These are phyloP conservation scores for Salix caprea DNA, from an alignment of 345 rosid species.

Conservation along the genomic window DNA sequence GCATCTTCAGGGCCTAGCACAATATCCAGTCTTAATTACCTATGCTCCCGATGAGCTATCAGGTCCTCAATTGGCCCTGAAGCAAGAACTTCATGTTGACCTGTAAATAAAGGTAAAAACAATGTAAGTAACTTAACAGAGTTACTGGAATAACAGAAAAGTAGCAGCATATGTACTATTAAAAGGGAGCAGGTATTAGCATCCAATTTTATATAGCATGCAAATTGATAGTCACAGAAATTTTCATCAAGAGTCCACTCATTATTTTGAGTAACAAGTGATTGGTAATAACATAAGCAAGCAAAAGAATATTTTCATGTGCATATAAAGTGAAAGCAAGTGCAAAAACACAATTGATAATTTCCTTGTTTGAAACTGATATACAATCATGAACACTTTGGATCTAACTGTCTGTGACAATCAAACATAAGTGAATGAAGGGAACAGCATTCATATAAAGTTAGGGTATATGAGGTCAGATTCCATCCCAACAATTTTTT, in stretches of 20 bases:
- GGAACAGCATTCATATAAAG: not conserved
- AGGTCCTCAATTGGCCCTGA: conserved; percentile 98
- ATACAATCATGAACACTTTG: not conserved
- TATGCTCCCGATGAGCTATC: conserved; percentile 97
- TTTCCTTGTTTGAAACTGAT: not conserved
- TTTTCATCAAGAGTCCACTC: not conserved
- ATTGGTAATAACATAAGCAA: too few relatives aligned
- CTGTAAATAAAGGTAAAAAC: conserved; percentile 36
- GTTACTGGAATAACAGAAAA: not conserved
- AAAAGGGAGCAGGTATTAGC: not conserved
- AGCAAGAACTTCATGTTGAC: conserved; percentile 97
- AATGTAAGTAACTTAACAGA: not conserved
- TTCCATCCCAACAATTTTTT: too few relatives aligned
- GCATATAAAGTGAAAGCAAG: too few relatives aligned
- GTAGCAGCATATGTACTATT: not conserved
- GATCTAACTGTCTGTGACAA: not conserved
- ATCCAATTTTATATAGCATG: not conserved
- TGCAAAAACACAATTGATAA: not conserved
- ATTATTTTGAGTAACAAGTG: not conserved
- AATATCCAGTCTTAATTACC: conserved; percentile 41
- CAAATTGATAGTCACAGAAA: not conserved
- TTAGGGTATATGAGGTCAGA: too few relatives aligned
- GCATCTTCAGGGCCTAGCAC: not conserved
- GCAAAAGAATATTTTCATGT: too few relatives aligned
- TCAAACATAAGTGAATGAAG: not conserved